Evolutionary conservation across 805 yeast genomes (phyloP).

Genomic region (Pichia kluyveri): DNA sequence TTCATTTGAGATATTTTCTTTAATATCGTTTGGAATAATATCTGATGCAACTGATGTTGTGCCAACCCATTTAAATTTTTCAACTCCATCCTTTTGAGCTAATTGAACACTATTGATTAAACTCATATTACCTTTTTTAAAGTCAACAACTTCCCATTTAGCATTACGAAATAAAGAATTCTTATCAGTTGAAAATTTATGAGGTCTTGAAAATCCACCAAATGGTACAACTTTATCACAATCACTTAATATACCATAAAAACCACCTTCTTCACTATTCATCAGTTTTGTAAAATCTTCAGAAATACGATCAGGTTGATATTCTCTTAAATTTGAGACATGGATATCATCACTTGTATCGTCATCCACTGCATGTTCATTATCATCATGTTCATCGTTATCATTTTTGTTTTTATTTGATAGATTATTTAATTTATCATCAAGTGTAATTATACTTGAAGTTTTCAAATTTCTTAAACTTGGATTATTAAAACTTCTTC

Average conservation of each 20-base stretch:
- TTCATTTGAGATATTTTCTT: constrained; percentile 40
- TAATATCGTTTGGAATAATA: constrained; percentile 51
- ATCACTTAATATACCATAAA: constrained; percentile 1
- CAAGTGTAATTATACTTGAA: constrained; percentile 4
- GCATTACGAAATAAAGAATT: constrained; percentile 45
- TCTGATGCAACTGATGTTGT: constrained; percentile 89
- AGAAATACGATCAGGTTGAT: constrained; percentile 1
- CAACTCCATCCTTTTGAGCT: constrained; percentile 33
- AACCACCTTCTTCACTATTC: constrained; percentile 9
- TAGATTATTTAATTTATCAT: background rate
- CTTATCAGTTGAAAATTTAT: constrained; percentile 31
- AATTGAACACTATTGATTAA: constrained; percentile 72
- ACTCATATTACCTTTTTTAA: constrained; percentile 78
- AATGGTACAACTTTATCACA: constrained; percentile 43
- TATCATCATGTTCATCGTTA: constrained; percentile 2
- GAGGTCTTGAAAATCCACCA: constrained; percentile 68
- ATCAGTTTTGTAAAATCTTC: background rate
- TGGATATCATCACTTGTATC: background rate
- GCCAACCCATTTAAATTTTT: constrained; percentile 70
- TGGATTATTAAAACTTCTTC: constrained; percentile 2
- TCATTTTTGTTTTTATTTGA: background rate
- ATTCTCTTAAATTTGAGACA: background rate
- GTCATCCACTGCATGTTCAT: background rate
- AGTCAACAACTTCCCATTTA: constrained; percentile 68
- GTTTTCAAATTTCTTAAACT: constrained; percentile 6